Conservation (phyloP, 306 rosid genomes). For the Cicer chorassanicum region DNA sequence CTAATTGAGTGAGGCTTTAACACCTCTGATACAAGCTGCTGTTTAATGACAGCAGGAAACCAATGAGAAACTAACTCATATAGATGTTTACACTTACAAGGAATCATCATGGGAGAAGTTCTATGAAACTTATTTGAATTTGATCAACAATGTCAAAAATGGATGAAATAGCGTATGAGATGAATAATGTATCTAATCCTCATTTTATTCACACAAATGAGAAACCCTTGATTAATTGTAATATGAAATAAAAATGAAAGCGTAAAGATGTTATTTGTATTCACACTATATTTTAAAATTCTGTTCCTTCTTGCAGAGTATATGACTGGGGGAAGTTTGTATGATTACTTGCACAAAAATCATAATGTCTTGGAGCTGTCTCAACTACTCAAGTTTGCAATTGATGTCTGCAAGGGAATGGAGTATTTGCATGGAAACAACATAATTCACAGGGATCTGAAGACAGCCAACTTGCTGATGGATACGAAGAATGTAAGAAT, state of each 20-base stretch:
- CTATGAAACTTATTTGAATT: constrained; percentile 13
- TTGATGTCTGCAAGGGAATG: constrained; percentile 97
- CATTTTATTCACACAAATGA: not conserved
- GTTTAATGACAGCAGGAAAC: no score
- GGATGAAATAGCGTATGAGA: not conserved
- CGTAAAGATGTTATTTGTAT: not conserved
- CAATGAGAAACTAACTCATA: no score
- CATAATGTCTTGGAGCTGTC: constrained; percentile 74
- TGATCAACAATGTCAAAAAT: not conserved
- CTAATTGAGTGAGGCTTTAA: no score
- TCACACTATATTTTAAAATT: constrained; percentile 25
- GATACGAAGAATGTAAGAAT: constrained; percentile 78
- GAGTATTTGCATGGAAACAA: constrained; percentile 83
- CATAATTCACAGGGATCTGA: constrained; percentile 94
- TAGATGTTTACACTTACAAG: no score
- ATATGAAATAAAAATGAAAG: constrained; percentile 2
- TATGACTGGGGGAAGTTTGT: constrained; percentile 98
- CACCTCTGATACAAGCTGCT: no score
- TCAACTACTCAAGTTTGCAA: constrained; percentile 79
- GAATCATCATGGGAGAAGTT: not conserved
- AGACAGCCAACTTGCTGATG: constrained; percentile 98
- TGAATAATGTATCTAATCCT: not conserved
- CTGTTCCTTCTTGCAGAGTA: constrained; percentile 70
- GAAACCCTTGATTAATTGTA: not conserved
- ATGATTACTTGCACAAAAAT: constrained; percentile 94